phyloP scores from a whole-genome alignment of 1,284 basidiomycete species.

The Ustilago hordei region DNA sequence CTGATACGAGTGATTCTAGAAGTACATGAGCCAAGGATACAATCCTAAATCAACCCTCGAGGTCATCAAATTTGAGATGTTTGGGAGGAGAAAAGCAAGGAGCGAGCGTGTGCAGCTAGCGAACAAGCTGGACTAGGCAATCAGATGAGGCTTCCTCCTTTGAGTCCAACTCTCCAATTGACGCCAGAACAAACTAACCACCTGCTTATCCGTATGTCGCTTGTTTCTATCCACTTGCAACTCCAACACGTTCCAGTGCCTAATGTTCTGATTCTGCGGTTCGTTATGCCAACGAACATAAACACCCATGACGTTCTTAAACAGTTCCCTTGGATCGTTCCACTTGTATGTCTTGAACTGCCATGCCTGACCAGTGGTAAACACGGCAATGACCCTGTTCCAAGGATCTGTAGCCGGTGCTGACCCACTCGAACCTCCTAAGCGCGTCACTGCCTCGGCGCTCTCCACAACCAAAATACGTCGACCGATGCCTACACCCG shows the following conservation, averaged over 20 bases:
- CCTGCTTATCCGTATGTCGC: slow-evolving; percentile 93
- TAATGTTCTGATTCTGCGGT: slow-evolving; percentile 84
- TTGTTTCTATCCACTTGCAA: slow-evolving; percentile 74
- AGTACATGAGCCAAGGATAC: slow-evolving; percentile 25
- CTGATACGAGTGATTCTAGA: slow-evolving; percentile 13
- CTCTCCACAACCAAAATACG: slow-evolving; percentile 88
- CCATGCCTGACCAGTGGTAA: slow-evolving; percentile 97
- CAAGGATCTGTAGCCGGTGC: slow-evolving; percentile 64
- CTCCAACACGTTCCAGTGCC: slow-evolving; percentile 96
- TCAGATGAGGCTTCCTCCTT: slow-evolving; percentile 56
- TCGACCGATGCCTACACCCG: slow-evolving; percentile 62
- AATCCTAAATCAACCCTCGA: not conserved
- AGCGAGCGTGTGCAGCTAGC: not conserved
- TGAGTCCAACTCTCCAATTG: slow-evolving; percentile 84
- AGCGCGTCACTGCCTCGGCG: slow-evolving; percentile 89
- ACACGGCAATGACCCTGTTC: slow-evolving; percentile 93
- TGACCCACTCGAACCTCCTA: slow-evolving; percentile 73
- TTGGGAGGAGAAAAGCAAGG: not conserved
- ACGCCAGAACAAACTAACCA: slow-evolving; percentile 95
- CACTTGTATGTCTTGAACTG: slow-evolving; percentile 97
- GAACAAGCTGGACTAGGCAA: slow-evolving; percentile 11
- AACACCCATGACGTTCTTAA: slow-evolving; percentile 77
- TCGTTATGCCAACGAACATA: slow-evolving; percentile 94
- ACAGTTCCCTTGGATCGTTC: slow-evolving; percentile 88
- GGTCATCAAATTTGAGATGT: too few species aligned